Base-by-base conservation (phyloP, 1,139 yeast species). In the Debaryomyces fabryi region DNA sequence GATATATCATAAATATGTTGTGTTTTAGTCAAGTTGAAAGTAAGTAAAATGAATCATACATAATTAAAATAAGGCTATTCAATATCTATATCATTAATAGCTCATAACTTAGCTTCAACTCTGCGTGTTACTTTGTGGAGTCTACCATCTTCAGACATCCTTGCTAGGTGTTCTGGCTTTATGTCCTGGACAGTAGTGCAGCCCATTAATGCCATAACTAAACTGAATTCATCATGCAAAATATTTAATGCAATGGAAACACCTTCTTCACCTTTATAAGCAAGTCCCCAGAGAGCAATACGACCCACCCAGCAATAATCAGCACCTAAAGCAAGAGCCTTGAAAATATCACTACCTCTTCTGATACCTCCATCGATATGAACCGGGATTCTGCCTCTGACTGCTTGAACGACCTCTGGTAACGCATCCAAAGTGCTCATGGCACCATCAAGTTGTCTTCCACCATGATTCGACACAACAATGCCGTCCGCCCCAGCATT, bases 291-390 rank as follows among this genome's bases (percentile, higher is more conserved):
- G 10, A 59, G 43, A 36, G 60, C 60, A 1, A 62, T 57, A 21
- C 63, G 36, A 4, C 63, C 62, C 4, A 59, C 44, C 1, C 62
- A 61, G 2, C 57, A 62, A 20, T 49, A 81, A 35, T 65, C 75
- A 15, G 81, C 82, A 8, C 82, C 82, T 5, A 78, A 65, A 41
- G 80, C 76, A 9, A 78, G 56, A 1, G 82, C 82, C 51, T 77
- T 78, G 49, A 76, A 58, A 6, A 77, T 63, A 55, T 78, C 82
- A 9, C 79, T 69, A 6, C 80, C 82, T 49, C 81, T 64, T 42
- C 76, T 63, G 42, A 78, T 70, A 20, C 82, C 82, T n/a, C 81
- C 81, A 56, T 78, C 82, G 15, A 78, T 59, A 53, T 67, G 76
- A 8, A 77, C 61, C 75, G 37, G 37, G 5, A 71, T 54, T 42